phyloP scores from a whole-genome alignment of 768 basidiomycete genomes.

The Gymnopilus dilepis region DNA sequence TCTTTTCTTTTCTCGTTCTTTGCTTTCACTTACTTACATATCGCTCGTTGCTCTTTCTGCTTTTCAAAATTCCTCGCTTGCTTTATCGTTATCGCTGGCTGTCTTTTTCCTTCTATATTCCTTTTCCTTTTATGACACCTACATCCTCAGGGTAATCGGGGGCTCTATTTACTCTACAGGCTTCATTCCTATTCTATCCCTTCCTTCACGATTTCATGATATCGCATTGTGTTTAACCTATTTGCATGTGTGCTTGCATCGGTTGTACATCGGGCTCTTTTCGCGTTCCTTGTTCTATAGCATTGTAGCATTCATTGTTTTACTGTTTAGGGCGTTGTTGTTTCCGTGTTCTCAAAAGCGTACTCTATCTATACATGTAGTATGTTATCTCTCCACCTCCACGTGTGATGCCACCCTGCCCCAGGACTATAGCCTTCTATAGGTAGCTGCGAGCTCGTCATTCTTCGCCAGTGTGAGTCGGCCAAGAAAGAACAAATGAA shows the following conservation, averaged over 20 bases:
- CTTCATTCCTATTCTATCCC: not conserved
- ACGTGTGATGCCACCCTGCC: too few relatives aligned
- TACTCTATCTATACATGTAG: too few relatives aligned
- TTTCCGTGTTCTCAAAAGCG: not conserved
- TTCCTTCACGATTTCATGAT: not conserved
- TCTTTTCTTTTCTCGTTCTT: not conserved
- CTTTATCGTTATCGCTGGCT: not conserved
- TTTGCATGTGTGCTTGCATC: not conserved
- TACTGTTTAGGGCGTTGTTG: not conserved
- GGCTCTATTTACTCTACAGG: not conserved
- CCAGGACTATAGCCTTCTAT: too few relatives aligned
- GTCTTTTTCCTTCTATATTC: not conserved
- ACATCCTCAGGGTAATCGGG: not conserved
- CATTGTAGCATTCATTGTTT: not conserved
- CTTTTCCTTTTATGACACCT: not conserved
- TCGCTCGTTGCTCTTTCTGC: not conserved
- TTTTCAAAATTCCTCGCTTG: not conserved
- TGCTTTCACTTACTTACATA: too few relatives aligned
- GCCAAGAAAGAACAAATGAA: too few relatives aligned
- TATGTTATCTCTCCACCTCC: too few relatives aligned
- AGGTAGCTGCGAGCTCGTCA: too few relatives aligned
- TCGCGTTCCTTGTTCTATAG: not conserved
- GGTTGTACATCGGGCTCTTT: not conserved
- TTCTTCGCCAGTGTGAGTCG: too few relatives aligned
- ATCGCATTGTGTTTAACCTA: not conserved